Conservation (phyloP, 2,329 filamentous ascomycete species). For the Verticillium nubilum region DNA sequence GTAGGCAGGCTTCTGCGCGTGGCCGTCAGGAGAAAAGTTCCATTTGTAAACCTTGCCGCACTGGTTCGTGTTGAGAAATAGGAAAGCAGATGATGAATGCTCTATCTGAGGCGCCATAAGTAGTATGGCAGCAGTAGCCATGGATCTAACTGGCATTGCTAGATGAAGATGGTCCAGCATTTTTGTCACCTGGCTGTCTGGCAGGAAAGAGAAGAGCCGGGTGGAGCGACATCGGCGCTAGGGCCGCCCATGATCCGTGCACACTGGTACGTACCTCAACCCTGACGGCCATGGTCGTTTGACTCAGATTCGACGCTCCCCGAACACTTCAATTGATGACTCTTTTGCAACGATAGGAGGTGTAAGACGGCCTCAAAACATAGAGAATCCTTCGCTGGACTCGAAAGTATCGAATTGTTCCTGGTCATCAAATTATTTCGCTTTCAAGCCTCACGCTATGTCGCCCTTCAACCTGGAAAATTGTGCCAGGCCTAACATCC, state of each 20-base stretch:
- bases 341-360: background rate
- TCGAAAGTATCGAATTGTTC: background rate
- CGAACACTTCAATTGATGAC: background rate
- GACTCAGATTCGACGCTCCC: background rate
- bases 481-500: constrained; percentile 72
- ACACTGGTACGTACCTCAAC: background rate
- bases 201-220: background rate
- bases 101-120: no score
- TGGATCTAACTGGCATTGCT: no score
- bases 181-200: background rate
- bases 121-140: no score
- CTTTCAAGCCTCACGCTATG: constrained; percentile 27
- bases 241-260: background rate
- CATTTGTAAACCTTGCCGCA: background rate
- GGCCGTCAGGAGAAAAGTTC: background rate
- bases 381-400: background rate
- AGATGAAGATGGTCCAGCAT: background rate
- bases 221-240: background rate
- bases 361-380: background rate
- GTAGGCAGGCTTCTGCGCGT: background rate
- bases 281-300: background rate
- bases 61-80: background rate
- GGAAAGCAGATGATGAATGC: no score
- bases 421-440: background rate
- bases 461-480: constrained; percentile 66